Evolutionary conservation across 768 basidiomycete species (phyloP).

Genomic region (Melanogaster broomeanus): DNA sequence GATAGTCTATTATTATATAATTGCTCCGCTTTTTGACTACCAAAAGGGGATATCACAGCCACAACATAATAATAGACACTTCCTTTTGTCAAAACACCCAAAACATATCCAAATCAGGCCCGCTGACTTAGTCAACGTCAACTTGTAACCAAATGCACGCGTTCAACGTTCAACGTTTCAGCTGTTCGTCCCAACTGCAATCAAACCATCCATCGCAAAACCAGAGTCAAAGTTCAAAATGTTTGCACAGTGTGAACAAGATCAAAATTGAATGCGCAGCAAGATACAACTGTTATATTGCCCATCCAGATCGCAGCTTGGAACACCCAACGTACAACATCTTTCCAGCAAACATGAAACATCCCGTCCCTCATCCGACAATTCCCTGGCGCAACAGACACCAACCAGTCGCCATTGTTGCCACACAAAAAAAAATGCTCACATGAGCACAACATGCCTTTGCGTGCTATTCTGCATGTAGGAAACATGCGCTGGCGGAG

Average conservation of each 20-base stretch:
- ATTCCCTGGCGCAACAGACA: not conserved
- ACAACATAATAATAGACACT: no score
- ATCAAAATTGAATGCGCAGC: not conserved
- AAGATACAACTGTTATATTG: not conserved
- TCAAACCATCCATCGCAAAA: not conserved
- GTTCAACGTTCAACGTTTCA: no score
- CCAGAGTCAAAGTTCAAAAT: not conserved
- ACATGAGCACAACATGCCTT: slow-evolving; percentile 4
- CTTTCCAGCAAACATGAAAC: not conserved
- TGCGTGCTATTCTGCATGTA: slow-evolving; percentile 2
- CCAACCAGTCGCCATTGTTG: no score
- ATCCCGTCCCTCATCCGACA: not conserved
- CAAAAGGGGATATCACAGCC: no score
- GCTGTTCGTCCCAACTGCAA: not conserved
- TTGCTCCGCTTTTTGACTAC: no score
- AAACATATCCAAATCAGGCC: no score
- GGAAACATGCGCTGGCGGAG: slow-evolving; percentile 16
- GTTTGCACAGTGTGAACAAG: not conserved
- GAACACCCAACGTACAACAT: not conserved
- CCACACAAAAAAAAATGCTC: not conserved
- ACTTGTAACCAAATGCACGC: no score
- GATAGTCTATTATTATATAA: no score
- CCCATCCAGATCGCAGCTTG: not conserved
- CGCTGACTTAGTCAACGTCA: no score
- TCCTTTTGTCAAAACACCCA: no score